Evolutionary conservation across 2,329 filamentous ascomycete species (phyloP).

Genomic region (Aurifilum marmelostoma): DNA sequence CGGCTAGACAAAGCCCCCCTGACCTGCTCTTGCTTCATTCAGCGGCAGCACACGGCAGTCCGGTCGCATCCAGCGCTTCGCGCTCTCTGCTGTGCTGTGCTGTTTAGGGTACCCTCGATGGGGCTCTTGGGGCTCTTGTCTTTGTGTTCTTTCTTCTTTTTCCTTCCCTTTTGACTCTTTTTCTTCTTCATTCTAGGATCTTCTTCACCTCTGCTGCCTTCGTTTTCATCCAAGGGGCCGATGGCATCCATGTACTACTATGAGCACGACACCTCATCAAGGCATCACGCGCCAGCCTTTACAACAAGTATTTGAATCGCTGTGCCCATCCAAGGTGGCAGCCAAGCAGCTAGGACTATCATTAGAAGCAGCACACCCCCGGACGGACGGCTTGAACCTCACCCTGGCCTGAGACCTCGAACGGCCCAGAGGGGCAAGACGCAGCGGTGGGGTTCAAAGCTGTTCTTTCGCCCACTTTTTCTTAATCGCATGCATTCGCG

Average conservation of each 20-base stretch:
- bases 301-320: not conserved
- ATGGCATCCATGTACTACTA: not conserved
- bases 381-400: slow-evolving; percentile 19
- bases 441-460: slow-evolving; percentile 19
- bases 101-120: not conserved
- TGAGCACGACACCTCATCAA: not conserved
- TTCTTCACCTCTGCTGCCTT: not conserved
- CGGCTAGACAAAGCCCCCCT: slow-evolving; percentile 16
- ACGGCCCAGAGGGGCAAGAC: not conserved
- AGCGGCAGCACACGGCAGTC: slow-evolving; percentile 22
- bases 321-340: not conserved
- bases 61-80: slow-evolving; percentile 28
- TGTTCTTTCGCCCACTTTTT: slow-evolving; percentile 16
- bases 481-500: slow-evolving; percentile 17
- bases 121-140: not conserved
- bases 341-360: not conserved
- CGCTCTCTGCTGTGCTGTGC: not conserved
- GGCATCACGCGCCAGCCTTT: not conserved
- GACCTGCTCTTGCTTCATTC: slow-evolving; percentile 14
- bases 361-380: not conserved
- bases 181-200: no score
- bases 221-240: not conserved
- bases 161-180: not conserved
- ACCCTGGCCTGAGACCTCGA: slow-evolving; percentile 14
- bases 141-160: not conserved